Conservation (phyloP, 2,329 filamentous ascomycete species). For the Aspergillus latus region DNA sequence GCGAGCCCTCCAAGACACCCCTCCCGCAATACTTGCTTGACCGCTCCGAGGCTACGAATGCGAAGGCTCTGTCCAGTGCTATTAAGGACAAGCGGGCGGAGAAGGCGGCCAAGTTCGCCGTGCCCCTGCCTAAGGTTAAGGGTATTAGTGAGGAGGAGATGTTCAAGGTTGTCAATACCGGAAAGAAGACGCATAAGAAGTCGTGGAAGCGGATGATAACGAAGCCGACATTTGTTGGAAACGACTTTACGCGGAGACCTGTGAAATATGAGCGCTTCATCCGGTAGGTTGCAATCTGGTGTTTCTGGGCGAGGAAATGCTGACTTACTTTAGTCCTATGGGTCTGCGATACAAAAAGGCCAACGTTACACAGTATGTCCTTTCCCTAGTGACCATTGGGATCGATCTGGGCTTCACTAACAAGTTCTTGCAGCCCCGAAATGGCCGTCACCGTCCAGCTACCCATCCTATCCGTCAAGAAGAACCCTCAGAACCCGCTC, state of each 20-base stretch:
- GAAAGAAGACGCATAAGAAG: constrained; percentile 91
- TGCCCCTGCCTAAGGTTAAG: constrained; percentile 89
- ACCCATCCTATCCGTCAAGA: constrained; percentile 74
- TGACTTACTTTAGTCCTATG: constrained; percentile 53
- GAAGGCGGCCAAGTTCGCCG: constrained; percentile 89
- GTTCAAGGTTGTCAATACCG: constrained; percentile 95
- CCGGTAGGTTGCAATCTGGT: constrained; percentile 33
- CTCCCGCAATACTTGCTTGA: constrained; percentile 93
- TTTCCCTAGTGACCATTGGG: background rate
- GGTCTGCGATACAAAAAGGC: constrained; percentile 78
- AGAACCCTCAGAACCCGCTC: constrained; percentile 83
- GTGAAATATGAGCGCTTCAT: constrained; percentile 76
- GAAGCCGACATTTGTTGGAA: constrained; percentile 85
- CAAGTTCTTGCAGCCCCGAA: constrained; percentile 54
- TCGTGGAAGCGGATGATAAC: constrained; percentile 66
- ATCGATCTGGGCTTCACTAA: too few species aligned
- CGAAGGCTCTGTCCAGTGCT: constrained; percentile 74
- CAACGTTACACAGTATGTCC: constrained; percentile 57
- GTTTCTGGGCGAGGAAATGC: background rate
- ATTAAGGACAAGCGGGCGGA: constrained; percentile 96
- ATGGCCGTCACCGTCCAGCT: constrained; percentile 85
- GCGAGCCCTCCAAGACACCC: constrained; percentile 73
- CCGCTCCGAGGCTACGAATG: constrained; percentile 66
- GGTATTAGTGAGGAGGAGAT: constrained; percentile 95
- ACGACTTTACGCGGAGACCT: constrained; percentile 83